phyloP scores from a whole-genome alignment of 805 yeast genomes.

The Ogataea siamensis region DNA sequence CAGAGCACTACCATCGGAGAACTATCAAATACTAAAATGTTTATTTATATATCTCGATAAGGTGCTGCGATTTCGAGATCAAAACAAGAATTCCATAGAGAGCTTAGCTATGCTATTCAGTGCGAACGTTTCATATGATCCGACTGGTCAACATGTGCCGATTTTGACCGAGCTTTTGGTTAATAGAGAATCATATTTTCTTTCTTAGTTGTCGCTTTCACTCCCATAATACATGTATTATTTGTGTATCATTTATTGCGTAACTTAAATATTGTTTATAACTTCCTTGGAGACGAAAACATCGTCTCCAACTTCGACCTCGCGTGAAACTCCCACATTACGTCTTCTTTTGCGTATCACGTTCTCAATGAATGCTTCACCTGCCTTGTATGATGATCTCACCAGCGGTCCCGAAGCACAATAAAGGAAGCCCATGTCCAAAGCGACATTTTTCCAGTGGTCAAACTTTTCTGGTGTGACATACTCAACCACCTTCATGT shows the following conservation, averaged over 20 bases:
- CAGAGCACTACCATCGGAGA: constrained; percentile 48
- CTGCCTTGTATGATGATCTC: constrained; percentile 96
- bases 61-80: constrained; percentile 52
- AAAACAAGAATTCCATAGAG: constrained; percentile 74
- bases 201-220: constrained; percentile 2
- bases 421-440: constrained; percentile 87
- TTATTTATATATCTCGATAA: constrained; percentile 60
- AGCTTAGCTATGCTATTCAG: constrained; percentile 43
- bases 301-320: constrained; percentile 33
- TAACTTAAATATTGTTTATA: constrained; percentile 7
- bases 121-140: constrained; percentile 23
- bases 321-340: constrained; percentile 36
- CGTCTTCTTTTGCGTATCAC: constrained; percentile 74
- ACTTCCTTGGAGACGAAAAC: constrained; percentile 29
- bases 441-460: constrained; percentile 83
- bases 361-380: constrained; percentile 95
- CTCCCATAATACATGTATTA: constrained; percentile 4
- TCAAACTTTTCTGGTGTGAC: constrained; percentile 93
- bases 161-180: constrained; percentile 16
- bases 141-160: constrained; percentile 18
- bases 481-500: constrained; percentile 96
- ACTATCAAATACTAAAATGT: constrained; percentile 54
- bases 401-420: constrained; percentile 98
- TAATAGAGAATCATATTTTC: constrained; percentile 16
- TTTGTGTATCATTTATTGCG: constrained; percentile 1